Evolutionary conservation across 2,329 filamentous ascomycete species (phyloP).

Genomic region (Eurotiales sp.): DNA sequence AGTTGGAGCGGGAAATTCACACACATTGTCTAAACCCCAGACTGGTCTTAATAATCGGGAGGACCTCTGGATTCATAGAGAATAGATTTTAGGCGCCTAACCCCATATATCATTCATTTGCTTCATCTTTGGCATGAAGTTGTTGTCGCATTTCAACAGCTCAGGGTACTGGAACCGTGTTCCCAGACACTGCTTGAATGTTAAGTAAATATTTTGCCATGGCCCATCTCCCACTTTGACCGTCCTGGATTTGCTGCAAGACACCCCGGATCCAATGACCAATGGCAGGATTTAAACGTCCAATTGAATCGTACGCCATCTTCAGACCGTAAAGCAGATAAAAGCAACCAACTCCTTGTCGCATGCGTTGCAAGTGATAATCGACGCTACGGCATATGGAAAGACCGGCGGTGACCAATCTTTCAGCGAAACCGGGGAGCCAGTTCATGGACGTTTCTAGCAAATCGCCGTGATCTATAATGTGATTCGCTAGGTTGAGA

Average conservation of each 20-base stretch:
- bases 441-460: neutral
- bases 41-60: too few species aligned
- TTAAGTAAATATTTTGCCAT: conserved; percentile 4
- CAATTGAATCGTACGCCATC: conserved; percentile 2
- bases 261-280: conserved; percentile 2
- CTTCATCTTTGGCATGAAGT: too few species aligned
- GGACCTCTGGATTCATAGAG: too few species aligned
- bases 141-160: too few species aligned
- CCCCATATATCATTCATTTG: too few species aligned
- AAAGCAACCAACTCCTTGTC: neutral
- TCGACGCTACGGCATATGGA: conserved; percentile 2
- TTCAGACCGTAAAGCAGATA: neutral
- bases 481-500: neutral
- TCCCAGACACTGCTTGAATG: neutral
- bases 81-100: too few species aligned
- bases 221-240: conserved; percentile 1
- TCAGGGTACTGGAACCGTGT: too few species aligned
- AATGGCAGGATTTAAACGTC: neutral
- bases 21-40: too few species aligned
- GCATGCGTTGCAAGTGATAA: neutral
- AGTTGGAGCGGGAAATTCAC: too few species aligned
- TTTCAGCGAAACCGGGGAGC: neutral
- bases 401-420: neutral
- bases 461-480: neutral
- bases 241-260: neutral